These are phyloP conservation scores for Penicillium sp. DNA, from an alignment of 2,329 filamentous ascomycete genomes.

Conservation along the genomic window DNA sequence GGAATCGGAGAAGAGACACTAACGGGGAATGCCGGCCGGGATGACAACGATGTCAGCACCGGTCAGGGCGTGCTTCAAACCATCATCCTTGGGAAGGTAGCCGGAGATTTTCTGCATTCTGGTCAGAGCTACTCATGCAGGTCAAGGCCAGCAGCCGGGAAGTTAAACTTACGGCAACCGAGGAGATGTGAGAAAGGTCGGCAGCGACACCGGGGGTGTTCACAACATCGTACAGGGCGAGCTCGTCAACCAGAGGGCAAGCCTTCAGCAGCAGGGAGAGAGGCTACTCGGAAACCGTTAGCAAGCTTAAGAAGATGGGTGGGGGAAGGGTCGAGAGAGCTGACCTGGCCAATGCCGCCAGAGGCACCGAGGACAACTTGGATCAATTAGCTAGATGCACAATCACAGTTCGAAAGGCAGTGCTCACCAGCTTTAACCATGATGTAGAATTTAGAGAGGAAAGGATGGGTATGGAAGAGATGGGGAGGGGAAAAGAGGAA, in stretches of 20 bases:
- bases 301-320: not conserved
- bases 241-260: conserved; percentile 80
- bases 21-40: conserved; percentile 95
- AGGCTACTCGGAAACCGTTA: conserved; percentile 55
- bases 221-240: conserved; percentile 98
- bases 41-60: conserved; percentile 96
- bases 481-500: conserved; percentile 6
- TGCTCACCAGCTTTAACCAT: conserved; percentile 49
- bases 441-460: conserved; percentile 22
- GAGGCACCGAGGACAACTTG: conserved; percentile 84
- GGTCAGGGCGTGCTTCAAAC: conserved; percentile 81
- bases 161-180: conserved; percentile 63
- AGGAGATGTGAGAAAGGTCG: conserved; percentile 96
- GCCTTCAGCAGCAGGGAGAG: conserved; percentile 95
- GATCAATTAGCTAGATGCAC: conserved; percentile 15
- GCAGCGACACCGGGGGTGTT: conserved; percentile 95
- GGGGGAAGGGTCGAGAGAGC: conserved; percentile 24
- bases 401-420: not conserved
- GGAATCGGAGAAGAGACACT: conserved; percentile 35
- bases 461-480: conserved; percentile 6
- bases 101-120: conserved; percentile 69
- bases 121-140: conserved; percentile 25
- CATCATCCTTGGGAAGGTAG: conserved; percentile 79
- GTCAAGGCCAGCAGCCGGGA: not conserved
- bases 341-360: conserved; percentile 96